Conservation (phyloP, 257 asterid species). For the Petunia axillaris region DNA sequence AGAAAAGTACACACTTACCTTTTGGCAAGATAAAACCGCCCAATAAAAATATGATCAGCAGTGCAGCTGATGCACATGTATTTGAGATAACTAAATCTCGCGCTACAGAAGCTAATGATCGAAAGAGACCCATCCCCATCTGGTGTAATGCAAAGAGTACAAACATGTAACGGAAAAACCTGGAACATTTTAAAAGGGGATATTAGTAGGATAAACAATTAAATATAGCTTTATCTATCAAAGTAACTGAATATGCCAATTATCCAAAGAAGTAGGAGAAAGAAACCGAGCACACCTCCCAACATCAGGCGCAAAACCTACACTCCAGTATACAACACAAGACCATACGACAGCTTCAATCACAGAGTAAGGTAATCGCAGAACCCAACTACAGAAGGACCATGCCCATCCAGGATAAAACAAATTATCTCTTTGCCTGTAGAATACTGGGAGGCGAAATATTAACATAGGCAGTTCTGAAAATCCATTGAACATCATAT, state of each 20-base stretch:
- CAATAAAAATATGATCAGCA: conserved; percentile 64
- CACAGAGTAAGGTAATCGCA: conserved; percentile 81
- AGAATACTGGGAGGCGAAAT: conserved; percentile 87
- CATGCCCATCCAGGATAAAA: conserved; percentile 95
- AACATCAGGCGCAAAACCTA: conserved; percentile 76
- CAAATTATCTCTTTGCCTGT: conserved; percentile 87
- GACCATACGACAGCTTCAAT: conserved; percentile 85
- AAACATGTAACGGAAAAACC: conserved; percentile 74
- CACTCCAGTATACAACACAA: conserved; percentile 67
- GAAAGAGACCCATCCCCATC: conserved; percentile 91
- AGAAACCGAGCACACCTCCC: conserved; percentile 61
- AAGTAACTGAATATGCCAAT: conserved; percentile 3
- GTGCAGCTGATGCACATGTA: conserved; percentile 86
- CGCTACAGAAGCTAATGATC: conserved; percentile 79
- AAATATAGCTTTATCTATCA: background rate
- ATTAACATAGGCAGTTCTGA: conserved; percentile 84
- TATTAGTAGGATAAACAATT: background rate
- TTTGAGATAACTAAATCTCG: conserved; percentile 83
- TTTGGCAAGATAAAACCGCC: conserved; percentile 89
- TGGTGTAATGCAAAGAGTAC: conserved; percentile 75
- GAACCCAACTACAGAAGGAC: conserved; percentile 73
- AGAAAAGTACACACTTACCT: conserved; percentile 43
- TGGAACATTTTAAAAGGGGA: conserved; percentile 40
- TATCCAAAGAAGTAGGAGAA: background rate
- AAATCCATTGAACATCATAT: conserved; percentile 95